These are phyloP conservation scores for Delitschia confertaspora DNA, from an alignment of 495 filamentous ascomycete species.

Conservation along the genomic window DNA sequence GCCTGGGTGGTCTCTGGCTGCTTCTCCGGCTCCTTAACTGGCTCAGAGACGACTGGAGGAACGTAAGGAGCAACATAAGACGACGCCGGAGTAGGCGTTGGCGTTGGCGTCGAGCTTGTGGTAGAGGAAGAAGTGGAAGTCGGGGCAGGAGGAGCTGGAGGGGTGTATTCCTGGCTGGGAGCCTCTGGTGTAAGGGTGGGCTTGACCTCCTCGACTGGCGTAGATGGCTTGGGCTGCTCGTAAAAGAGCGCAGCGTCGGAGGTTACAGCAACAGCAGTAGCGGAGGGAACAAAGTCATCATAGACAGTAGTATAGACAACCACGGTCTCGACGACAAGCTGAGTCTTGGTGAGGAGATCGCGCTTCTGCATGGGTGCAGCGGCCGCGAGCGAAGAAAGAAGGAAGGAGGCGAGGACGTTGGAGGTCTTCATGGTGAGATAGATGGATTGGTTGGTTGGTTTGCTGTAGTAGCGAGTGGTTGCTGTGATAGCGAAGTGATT, in stretches of 20 bases:
- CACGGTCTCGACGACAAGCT: slow-evolving; percentile 15
- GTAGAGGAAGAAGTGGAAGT: background rate
- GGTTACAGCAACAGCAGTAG: slow-evolving; percentile 1
- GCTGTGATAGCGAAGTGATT: slow-evolving; percentile 2
- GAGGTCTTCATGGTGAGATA: slow-evolving; percentile 23
- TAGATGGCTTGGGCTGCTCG: slow-evolving; percentile 14
- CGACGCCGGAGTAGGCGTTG: slow-evolving; percentile 5
- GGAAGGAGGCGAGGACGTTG: slow-evolving; percentile 15
- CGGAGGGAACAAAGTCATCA: background rate
- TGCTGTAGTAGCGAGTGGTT: slow-evolving; percentile 17
- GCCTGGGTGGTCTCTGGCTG: background rate
- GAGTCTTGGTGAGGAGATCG: slow-evolving; percentile 18
- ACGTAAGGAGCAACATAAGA: slow-evolving; percentile 4
- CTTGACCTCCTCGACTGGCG: background rate
- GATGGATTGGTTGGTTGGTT: slow-evolving; percentile 1
- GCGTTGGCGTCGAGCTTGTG: background rate
- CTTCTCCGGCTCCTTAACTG: slow-evolving; percentile 5
- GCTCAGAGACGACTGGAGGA: background rate
- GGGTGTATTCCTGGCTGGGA: background rate
- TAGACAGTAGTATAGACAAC: slow-evolving; percentile 21
- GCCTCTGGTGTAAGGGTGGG: background rate
- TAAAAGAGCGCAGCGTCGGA: slow-evolving; percentile 12
- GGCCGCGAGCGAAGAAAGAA: slow-evolving; percentile 14
- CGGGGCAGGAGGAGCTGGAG: slow-evolving; percentile 1
- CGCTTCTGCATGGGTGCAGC: slow-evolving; percentile 18